Conservation (phyloP, 371 early-diverging fungal genomes). For the Mortierella sp. region DNA sequence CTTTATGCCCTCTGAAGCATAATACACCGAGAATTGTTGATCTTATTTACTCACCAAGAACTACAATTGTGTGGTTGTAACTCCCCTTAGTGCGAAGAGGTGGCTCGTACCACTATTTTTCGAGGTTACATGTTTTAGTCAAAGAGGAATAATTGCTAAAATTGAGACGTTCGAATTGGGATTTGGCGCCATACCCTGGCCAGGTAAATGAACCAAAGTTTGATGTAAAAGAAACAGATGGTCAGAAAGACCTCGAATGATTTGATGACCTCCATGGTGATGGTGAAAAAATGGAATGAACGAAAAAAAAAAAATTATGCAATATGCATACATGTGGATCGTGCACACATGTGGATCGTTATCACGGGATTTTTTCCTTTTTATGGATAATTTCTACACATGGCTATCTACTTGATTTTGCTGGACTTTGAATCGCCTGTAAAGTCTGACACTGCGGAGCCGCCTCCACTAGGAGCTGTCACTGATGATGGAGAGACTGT, state of each 20-base stretch:
- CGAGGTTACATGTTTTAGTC: neutral
- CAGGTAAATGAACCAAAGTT: conserved; percentile 42
- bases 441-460: neutral
- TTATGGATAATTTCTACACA: neutral
- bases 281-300: too few species aligned
- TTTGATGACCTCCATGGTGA: conserved; percentile 33
- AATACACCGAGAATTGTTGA: neutral
- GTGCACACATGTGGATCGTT: neutral
- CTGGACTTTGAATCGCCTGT: conserved; percentile 5
- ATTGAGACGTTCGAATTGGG: neutral
- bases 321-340: too few species aligned
- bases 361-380: neutral
- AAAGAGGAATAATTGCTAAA: neutral
- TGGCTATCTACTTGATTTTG: conserved; percentile 7
- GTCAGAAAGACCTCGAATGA: conserved; percentile 32
- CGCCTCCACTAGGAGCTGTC: conserved; percentile 6
- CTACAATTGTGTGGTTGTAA: conserved; percentile 43
- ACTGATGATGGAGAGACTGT: conserved; percentile 5
- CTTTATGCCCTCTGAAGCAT: neutral
- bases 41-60: conserved; percentile 27
- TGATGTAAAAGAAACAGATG: conserved; percentile 40
- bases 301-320: too few species aligned
- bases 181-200: conserved; percentile 27
- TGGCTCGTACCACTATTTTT: conserved; percentile 42
- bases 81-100: conserved; percentile 33